These are phyloP conservation scores for Ogataea angusta DNA, from an alignment of 805 yeast genomes.

Conservation along the genomic window DNA sequence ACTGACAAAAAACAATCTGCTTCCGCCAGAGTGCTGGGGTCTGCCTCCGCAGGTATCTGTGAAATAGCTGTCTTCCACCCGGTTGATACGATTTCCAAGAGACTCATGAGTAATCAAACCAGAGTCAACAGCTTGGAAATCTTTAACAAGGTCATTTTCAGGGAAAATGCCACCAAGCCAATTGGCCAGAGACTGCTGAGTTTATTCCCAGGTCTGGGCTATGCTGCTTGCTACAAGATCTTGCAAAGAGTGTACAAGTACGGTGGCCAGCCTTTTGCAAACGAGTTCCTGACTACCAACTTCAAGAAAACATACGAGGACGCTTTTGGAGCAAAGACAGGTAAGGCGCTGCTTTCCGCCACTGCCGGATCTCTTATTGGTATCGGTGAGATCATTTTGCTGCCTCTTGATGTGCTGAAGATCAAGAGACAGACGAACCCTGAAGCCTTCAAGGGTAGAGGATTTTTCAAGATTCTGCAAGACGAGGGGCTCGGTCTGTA, in stretches of 20 bases:
- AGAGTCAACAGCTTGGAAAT: conserved; percentile 60
- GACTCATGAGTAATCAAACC: conserved; percentile 82
- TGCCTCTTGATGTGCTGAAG: conserved; percentile 94
- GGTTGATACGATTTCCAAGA: conserved; percentile 95
- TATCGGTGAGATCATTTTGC: conserved; percentile 92
- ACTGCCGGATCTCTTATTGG: conserved; percentile 97
- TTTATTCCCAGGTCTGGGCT: conserved; percentile 95
- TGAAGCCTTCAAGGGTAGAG: conserved; percentile 98
- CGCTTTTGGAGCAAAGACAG: conserved; percentile 87
- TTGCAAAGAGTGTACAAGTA: conserved; percentile 97
- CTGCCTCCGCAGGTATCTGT: conserved; percentile 97
- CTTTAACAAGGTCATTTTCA: conserved; percentile 83
- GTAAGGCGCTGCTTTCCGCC: conserved; percentile 95
- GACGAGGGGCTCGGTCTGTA: conserved; percentile 95
- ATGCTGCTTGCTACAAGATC: conserved; percentile 96
- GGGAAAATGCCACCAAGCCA: conserved; percentile 71
- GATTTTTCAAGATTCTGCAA: conserved; percentile 75
- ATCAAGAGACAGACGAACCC: conserved; percentile 99
- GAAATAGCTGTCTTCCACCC: conserved; percentile 98
- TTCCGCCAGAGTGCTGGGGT: conserved; percentile 85
- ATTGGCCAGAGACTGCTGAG: conserved; percentile 71
- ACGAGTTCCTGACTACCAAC: conserved; percentile 80
- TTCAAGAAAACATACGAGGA: conserved; percentile 68
- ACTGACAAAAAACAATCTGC: conserved; percentile 84
- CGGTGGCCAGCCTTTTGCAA: conserved; percentile 99